Base-by-base conservation (phyloP, 345 rosid species). In the Brassica incana region DNA sequence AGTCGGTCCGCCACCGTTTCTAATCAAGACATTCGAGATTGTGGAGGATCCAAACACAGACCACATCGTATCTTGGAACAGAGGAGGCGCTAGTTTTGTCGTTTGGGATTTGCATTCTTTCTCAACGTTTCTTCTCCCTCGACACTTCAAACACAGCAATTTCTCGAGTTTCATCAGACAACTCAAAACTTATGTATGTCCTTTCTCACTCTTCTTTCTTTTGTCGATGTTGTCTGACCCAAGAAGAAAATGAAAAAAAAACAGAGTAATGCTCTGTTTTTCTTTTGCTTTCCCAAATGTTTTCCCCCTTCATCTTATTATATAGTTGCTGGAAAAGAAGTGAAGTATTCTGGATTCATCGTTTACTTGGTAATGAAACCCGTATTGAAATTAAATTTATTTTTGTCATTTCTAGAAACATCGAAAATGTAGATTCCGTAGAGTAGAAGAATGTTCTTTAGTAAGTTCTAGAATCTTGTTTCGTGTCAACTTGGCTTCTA, bases 1-100 rank as follows among this genome's bases (percentile, higher is more conserved):
- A 32, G 27, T 81, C 12, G 99, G 92, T 6, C 95, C 98, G 9
- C 91, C 98, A 35, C 98, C 99, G 16, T 95, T 95, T 78, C 86
- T 95, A 35, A 83, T 88, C n/a, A 95, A 95, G 84, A 89, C 99
- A 9, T 92, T 85, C 48, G 99, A 95, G 61, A 88, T 95, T 84
- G 95, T 89, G 62, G 98, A 95, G 29, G 96, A 92, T 69, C 88
- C 87, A 7, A 77, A 56, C 65, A 90, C 92, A 1, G 88, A 91
- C 73, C 82, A 82, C 65, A 83, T 92, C 71, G 88, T 95, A 54
- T 91, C 94, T 45, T 95, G 99, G 99, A 88, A 88, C 85, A 84
- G 88, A 65, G 82, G 82, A 73, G 91, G 89, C 1, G 80, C 81
- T 60, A 88, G 86, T 66, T 88, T 88, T 67, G 72, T 85, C 70